These are phyloP conservation scores for Fusarium nygamai DNA, from an alignment of 2,329 filamentous ascomycete species.

Conservation along the genomic window DNA sequence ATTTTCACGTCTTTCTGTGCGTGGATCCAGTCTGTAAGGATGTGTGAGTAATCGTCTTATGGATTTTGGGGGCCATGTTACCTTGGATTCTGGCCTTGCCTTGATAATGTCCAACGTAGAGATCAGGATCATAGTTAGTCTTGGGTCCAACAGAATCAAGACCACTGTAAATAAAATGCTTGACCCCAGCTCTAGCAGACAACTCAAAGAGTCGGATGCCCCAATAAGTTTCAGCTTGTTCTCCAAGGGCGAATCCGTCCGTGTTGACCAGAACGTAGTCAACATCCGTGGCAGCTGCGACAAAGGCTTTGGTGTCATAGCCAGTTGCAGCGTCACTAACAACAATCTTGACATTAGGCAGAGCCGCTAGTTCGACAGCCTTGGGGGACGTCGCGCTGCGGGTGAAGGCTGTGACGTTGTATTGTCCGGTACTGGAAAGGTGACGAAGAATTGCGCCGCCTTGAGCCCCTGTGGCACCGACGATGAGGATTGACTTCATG, in stretches of 20 bases:
- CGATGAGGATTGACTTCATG: neutral
- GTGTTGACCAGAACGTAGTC: neutral
- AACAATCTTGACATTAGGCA: neutral
- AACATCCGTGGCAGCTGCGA: accelerated
- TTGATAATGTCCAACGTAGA: neutral
- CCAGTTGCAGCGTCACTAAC: neutral
- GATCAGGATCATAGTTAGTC: neutral
- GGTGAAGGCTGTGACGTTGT: neutral
- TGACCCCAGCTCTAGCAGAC: neutral
- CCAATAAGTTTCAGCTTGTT: neutral
- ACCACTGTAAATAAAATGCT: neutral
- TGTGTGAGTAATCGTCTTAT: too few relatives aligned
- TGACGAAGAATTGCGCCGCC: neutral
- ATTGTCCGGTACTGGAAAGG: neutral
- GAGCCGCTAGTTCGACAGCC: neutral
- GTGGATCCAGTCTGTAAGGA: neutral
- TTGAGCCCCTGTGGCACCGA: neutral
- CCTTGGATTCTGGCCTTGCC: neutral
- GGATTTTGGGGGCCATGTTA: neutral
- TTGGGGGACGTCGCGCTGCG: accelerated
- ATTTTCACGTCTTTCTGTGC: neutral
- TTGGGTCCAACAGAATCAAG: neutral
- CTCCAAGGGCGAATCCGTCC: neutral
- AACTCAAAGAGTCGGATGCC: neutral
- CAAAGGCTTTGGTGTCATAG: neutral